Evolutionary conservation across 768 basidiomycete genomes (phyloP), one percentile per base, ranked within the genome.

Genomic region (Kwoniella dendrophila): DNA sequence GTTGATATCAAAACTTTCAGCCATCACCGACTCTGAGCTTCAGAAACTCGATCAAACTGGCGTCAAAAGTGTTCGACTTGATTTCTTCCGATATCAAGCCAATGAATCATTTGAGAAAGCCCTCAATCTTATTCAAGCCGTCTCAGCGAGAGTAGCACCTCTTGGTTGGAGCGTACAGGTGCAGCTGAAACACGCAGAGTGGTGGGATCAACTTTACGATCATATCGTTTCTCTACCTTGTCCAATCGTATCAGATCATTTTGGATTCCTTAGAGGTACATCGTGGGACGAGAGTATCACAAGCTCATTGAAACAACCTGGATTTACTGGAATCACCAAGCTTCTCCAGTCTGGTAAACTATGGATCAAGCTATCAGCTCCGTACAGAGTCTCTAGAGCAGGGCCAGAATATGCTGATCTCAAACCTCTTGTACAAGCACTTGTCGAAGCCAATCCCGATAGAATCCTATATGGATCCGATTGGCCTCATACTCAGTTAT

Each of bases 401-500:
- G n/a, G n/a, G n/a, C 60, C 68, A 2, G 24, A 34, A 1, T 69
- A 52, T 33, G 26, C 22, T 11, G 68, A 69, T 43, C 52, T 69
- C 49, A 44, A 64, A 40, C 65, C 65, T 3, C 41, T 69, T 16
- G 68, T 69, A 2, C 1, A 49, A 6, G 61, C 55, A 26, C 44
- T 69, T 32, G 68, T 66, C 5, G 61, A 58, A n/a, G 64, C 68
- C 3, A 69, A 69, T 32, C 65, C 68, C 1, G 55, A 66, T 24
- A 36, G 68, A 16, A 49, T 69, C 11, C 45, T 69, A 12, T 69
- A 66, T 32, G 68, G 64, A 18, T 57, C 53, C 2, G 68, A 69
- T 52, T 69, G 68, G 68, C 68, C 68, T 14, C 68, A 69, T 51
- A 62, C 68, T 0, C 68, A 66, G 54, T 63, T 59, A 5, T 67